Conservation (phyloP, 768 basidiomycete species). For the Pleurotus eryngii region DNA sequence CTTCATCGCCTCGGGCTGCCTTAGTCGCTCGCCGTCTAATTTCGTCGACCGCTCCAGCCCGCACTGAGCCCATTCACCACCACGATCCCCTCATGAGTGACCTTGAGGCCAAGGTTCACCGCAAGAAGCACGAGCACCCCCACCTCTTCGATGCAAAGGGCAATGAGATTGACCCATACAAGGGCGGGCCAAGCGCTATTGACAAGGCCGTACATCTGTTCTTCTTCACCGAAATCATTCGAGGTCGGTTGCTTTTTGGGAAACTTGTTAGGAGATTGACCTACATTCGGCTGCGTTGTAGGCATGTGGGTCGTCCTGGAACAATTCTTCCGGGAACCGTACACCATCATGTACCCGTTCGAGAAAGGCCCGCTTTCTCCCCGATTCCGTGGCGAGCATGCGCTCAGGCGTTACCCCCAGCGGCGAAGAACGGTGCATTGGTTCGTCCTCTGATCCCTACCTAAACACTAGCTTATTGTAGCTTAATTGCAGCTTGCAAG, state of each 20-base stretch:
- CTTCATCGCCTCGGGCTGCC: conserved; percentile 28
- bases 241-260: conserved; percentile 57
- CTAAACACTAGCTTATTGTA: conserved; percentile 7
- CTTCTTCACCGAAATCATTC: conserved; percentile 97
- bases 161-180: conserved; percentile 64
- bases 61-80: conserved; percentile 32
- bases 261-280: background rate
- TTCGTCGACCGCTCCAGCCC: conserved; percentile 38
- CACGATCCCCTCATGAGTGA: conserved; percentile 33
- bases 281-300: conserved; percentile 25
- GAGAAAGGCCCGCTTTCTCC: conserved; percentile 98
- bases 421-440: conserved; percentile 98
- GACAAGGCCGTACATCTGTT: conserved; percentile 96
- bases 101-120: conserved; percentile 27
- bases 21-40: conserved; percentile 49
- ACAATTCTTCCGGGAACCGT: conserved; percentile 91
- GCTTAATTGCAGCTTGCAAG: conserved; percentile 74
- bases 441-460: conserved; percentile 42
- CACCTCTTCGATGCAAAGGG: conserved; percentile 38
- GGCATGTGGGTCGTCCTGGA: conserved; percentile 98
- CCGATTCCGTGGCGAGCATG: conserved; percentile 98
- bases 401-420: conserved; percentile 94
- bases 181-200: conserved; percentile 80
- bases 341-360: conserved; percentile 98
- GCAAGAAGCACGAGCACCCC: background rate